Conservation (phyloP, 2,329 filamentous ascomycete species). For the Fusarium sp. region DNA sequence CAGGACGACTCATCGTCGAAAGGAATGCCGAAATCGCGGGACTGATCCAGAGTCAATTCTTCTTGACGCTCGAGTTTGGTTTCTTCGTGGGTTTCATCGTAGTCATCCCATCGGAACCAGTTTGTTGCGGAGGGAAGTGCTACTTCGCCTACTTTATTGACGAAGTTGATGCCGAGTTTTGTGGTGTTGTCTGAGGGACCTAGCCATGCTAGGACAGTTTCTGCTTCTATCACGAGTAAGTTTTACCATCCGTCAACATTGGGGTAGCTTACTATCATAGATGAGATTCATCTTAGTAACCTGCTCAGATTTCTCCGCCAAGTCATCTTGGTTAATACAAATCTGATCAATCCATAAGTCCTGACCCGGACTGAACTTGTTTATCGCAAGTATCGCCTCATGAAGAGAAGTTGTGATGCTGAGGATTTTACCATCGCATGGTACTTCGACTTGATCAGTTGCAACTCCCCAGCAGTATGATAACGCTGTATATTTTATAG, state of each 20-base stretch:
- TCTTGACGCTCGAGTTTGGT: slow-evolving; percentile 25
- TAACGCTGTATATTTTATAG: slow-evolving; percentile 26
- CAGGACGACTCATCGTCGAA: slow-evolving; percentile 19
- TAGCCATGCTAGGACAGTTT: slow-evolving; percentile 35
- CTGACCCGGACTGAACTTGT: slow-evolving; percentile 15
- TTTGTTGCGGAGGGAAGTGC: slow-evolving; percentile 30
- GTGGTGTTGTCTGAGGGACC: slow-evolving; percentile 19
- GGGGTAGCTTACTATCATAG: slow-evolving; percentile 24
- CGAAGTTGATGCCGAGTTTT: background rate
- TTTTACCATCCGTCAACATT: background rate
- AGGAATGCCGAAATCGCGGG: slow-evolving; percentile 16
- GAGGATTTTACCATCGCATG: slow-evolving; percentile 12
- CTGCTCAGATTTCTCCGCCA: slow-evolving; percentile 22
- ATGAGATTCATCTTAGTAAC: slow-evolving; percentile 35
- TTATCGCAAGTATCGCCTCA: slow-evolving; percentile 14
- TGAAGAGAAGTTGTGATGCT: slow-evolving; percentile 22
- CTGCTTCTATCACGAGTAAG: slow-evolving; percentile 22
- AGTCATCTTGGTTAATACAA: slow-evolving; percentile 32
- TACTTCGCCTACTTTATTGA: slow-evolving; percentile 24
- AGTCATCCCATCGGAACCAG: slow-evolving; percentile 27
- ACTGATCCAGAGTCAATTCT: slow-evolving; percentile 13
- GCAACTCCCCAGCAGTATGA: slow-evolving; percentile 34
- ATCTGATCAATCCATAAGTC: slow-evolving; percentile 37
- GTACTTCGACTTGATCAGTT: background rate
- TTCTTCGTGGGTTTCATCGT: background rate